Conservation (phyloP, 495 filamentous ascomycete genomes). For the Podospora bellae-mahoneyi region DNA sequence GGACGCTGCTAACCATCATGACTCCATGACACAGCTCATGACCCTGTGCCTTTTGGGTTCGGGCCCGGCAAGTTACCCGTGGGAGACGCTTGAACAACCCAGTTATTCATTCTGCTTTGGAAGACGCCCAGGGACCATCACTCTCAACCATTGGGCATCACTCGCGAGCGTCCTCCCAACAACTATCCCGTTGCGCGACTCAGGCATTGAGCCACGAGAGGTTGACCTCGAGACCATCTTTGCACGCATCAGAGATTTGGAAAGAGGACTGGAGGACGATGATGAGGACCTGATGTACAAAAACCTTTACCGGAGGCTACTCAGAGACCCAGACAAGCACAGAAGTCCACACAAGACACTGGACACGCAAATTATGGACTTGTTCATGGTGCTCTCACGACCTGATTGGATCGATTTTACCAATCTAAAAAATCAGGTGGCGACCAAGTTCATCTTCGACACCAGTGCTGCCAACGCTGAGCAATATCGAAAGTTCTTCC, state of each 20-base stretch:
- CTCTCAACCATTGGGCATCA: conserved; percentile 56
- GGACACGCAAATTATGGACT: conserved; percentile 64
- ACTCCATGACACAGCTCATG: conserved; percentile 50
- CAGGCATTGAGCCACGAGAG: conserved; percentile 50
- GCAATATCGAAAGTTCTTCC: conserved; percentile 61
- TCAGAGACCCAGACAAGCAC: conserved; percentile 51
- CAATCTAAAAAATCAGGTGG: conserved; percentile 57
- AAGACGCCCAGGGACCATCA: conserved; percentile 55
- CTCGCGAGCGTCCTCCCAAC: conserved; percentile 48
- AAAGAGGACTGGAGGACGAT: conserved; percentile 56
- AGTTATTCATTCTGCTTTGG: conserved; percentile 61
- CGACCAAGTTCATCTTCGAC: conserved; percentile 50
- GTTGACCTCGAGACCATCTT: conserved; percentile 51
- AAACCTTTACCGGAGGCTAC: conserved; percentile 48
- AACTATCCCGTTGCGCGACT: conserved; percentile 47
- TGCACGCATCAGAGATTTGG: conserved; percentile 53
- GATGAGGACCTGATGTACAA: conserved; percentile 53
- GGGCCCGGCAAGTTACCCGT: conserved; percentile 45
- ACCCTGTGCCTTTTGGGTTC: conserved; percentile 40
- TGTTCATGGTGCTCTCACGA: conserved; percentile 60
- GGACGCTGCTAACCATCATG: conserved; percentile 44
- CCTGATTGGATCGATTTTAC: conserved; percentile 68
- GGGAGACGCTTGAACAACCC: conserved; percentile 65
- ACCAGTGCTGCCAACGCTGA: conserved; percentile 43
- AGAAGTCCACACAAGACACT: conserved; percentile 52